These are phyloP conservation scores for Colletotrichum trifolii DNA, from an alignment of 2,329 filamentous ascomycete genomes.

Conservation along the genomic window DNA sequence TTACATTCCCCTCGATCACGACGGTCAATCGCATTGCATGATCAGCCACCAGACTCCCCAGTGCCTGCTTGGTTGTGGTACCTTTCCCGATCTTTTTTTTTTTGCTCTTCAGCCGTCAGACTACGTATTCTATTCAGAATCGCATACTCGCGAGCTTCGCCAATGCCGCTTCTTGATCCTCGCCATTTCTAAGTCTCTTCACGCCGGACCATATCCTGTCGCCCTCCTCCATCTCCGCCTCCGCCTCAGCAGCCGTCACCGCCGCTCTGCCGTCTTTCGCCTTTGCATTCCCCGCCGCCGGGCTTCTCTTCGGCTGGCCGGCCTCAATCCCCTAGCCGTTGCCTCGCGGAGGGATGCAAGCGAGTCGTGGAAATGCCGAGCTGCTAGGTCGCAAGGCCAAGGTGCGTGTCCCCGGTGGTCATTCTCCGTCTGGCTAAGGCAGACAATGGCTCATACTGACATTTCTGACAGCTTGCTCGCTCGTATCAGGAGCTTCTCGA, in stretches of 20 bases:
- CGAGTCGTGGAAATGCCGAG: constrained; percentile 67
- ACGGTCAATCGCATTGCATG: no score
- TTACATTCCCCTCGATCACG: no score
- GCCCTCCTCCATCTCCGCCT: constrained; percentile 3
- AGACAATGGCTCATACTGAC: neutral
- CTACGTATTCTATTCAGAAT: no score
- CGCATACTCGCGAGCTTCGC: no score
- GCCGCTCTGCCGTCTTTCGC: constrained; percentile 1
- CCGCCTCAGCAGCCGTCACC: neutral
- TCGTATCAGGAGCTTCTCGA: constrained; percentile 97
- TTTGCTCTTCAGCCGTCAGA: no score
- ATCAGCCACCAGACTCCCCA: constrained; percentile 2
- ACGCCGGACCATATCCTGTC: neutral
- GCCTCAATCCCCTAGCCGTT: constrained; percentile 31
- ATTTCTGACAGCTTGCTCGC: constrained; percentile 78
- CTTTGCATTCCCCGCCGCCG: constrained; percentile 5
- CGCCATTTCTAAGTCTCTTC: no score
- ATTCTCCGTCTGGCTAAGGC: no score
- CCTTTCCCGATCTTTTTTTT: no score
- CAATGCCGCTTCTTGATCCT: no score
- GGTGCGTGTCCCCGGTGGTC: constrained; percentile 48
- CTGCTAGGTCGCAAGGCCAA: constrained; percentile 71
- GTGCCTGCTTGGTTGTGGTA: no score
- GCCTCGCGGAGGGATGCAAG: constrained; percentile 58
- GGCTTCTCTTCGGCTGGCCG: constrained; percentile 32